Evolutionary conservation across 2,329 filamentous ascomycete genomes (phyloP).

Genomic region (Pyrenochaeta sp.): DNA sequence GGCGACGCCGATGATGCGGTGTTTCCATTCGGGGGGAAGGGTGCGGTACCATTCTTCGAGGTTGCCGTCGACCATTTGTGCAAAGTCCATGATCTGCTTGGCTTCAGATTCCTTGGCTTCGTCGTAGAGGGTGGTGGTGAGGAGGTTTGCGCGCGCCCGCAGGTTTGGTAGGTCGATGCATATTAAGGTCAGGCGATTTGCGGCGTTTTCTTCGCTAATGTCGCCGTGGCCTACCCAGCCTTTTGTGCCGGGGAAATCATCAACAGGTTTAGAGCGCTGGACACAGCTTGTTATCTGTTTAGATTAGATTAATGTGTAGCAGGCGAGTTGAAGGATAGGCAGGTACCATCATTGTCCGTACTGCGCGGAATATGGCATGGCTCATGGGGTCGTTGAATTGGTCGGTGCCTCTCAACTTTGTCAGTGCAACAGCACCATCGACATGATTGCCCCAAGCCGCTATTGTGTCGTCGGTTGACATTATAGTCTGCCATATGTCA

Average conservation of each 20-base stretch:
- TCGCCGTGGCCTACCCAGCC: conserved; percentile 45
- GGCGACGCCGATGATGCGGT: conserved; percentile 40
- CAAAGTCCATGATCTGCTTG: conserved; percentile 41
- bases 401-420: conserved; percentile 48
- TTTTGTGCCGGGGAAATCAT: conserved; percentile 44
- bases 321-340: not conserved
- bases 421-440: conserved; percentile 50
- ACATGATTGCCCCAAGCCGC: conserved; percentile 51
- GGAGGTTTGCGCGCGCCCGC: conserved; percentile 40
- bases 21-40: conserved; percentile 45
- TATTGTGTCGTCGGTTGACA: conserved; percentile 47
- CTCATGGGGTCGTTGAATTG: conserved; percentile 48
- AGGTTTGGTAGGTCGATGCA: conserved; percentile 50
- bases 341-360: conserved; percentile 51
- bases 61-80: conserved; percentile 46
- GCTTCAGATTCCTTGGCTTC: conserved; percentile 34
- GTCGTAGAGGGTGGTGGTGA: conserved; percentile 35
- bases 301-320: conserved; percentile 5
- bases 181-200: conserved; percentile 49
- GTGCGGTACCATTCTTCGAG: conserved; percentile 48
- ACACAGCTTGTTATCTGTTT: conserved; percentile 49
- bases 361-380: conserved; percentile 49
- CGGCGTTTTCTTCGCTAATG: conserved; percentile 47
- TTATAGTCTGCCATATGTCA: conserved; percentile 43
- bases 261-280: conserved; percentile 48